Evolutionary conservation across 345 rosid genomes (phyloP).

Genomic region (Psidium guajava): DNA sequence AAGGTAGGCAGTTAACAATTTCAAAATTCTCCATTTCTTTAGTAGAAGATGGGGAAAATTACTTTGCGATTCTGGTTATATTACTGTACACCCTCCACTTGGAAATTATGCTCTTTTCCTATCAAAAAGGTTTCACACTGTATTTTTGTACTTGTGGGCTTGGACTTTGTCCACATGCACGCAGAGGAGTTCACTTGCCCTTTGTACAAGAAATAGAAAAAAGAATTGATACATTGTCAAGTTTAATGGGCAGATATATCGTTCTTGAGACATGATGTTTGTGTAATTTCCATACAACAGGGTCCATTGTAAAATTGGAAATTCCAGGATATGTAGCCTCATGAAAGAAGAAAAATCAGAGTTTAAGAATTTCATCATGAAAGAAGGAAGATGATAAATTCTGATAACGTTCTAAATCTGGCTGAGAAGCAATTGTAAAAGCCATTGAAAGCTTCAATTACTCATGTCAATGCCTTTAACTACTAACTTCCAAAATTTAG

Average conservation of each 20-base stretch:
- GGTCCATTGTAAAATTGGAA: neutral
- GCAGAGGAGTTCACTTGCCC: neutral
- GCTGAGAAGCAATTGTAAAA: neutral
- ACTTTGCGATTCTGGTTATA: neutral
- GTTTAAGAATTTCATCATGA: neutral
- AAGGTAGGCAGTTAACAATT: neutral
- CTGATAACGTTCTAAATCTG: neutral
- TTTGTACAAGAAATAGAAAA: neutral
- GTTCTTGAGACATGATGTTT: neutral
- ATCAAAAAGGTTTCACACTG: neutral
- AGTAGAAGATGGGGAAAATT: neutral
- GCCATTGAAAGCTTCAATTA: neutral
- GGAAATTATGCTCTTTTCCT: neutral
- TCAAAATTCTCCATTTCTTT: neutral
- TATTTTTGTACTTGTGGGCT: neutral
- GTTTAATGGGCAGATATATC: neutral
- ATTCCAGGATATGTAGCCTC: neutral
- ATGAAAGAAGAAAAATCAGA: neutral
- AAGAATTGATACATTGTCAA: neutral
- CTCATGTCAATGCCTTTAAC: neutral
- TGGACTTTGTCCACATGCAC: neutral
- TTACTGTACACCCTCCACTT: neutral
- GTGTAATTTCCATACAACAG: neutral
- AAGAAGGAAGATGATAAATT: neutral
- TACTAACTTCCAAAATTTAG: neutral